These are phyloP conservation scores for Monosporascus sp. DNA, from an alignment of 2,329 filamentous ascomycete species.

Conservation along the genomic window DNA sequence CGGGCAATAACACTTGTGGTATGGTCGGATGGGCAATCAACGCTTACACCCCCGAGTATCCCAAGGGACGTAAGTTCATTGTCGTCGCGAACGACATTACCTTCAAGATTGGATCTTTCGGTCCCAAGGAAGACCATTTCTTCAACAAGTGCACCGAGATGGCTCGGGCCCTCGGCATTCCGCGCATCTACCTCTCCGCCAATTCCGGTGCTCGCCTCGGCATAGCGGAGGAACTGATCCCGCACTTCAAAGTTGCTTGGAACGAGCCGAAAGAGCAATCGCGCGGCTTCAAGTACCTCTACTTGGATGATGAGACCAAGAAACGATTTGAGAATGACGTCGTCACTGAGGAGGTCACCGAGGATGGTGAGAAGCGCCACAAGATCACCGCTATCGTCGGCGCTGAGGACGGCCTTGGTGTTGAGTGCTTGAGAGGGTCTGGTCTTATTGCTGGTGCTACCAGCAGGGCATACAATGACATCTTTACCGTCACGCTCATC, in stretches of 20 bases:
- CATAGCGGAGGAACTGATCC: conserved; percentile 93
- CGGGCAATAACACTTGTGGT: conserved; percentile 90
- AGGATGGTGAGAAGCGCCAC: conserved; percentile 84
- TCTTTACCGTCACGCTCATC: conserved; percentile 96
- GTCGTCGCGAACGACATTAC: conserved; percentile 99
- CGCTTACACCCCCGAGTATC: conserved; percentile 92
- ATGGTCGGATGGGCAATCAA: conserved; percentile 99
- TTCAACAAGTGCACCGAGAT: conserved; percentile 99
- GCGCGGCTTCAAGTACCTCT: conserved; percentile 93
- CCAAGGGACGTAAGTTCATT: conserved; percentile 84
- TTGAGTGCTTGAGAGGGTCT: conserved; percentile 93
- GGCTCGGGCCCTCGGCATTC: conserved; percentile 88
- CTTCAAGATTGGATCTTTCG: conserved; percentile 97
- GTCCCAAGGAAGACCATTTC: conserved; percentile 93
- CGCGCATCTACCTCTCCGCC: conserved; percentile 94
- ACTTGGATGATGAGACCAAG: conserved; percentile 82
- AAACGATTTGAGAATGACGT: conserved; percentile 81
- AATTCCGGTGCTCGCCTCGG: conserved; percentile 98
- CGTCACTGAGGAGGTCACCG: conserved; percentile 80
- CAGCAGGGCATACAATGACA: conserved; percentile 94
- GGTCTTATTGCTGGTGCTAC: conserved; percentile 98
- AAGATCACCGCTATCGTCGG: conserved; percentile 93
- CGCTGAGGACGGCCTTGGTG: conserved; percentile 91
- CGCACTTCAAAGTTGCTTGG: conserved; percentile 96
- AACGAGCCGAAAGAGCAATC: conserved; percentile 78